These are phyloP conservation scores for Chlamydomonas incerta DNA, from an alignment of 139 green algal genomes.

Conservation along the genomic window DNA sequence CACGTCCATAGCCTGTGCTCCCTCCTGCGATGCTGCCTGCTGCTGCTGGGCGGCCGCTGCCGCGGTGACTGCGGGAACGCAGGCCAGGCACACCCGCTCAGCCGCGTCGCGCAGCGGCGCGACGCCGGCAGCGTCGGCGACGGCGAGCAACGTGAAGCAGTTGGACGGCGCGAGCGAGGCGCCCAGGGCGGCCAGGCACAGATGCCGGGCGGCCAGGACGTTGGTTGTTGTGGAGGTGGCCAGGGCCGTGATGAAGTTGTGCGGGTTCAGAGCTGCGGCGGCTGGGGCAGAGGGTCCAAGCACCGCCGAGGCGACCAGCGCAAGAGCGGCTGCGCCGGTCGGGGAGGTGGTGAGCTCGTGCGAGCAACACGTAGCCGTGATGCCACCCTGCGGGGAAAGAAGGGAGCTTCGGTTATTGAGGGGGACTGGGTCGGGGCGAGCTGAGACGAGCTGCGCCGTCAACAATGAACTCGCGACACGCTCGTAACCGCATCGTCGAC, in stretches of 20 bases:
- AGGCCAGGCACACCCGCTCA: not conserved
- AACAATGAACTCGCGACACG: too few relatives aligned
- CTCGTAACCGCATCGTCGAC: too few relatives aligned
- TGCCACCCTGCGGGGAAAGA: too few relatives aligned
- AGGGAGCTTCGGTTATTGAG: too few relatives aligned
- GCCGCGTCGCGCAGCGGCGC: constrained; percentile 2
- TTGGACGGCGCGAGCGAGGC: not conserved
- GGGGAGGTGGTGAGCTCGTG: too few relatives aligned
- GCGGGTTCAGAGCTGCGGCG: not conserved
- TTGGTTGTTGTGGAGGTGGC: not conserved
- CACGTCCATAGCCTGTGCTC: too few relatives aligned
- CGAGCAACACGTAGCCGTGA: not conserved
- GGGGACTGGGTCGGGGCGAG: too few relatives aligned
- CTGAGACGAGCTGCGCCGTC: too few relatives aligned
- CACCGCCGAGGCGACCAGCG: too few relatives aligned
- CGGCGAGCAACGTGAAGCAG: constrained; percentile 11
- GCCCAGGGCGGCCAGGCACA: constrained; percentile 13
- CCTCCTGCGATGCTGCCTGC: not conserved
- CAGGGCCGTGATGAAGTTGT: not conserved
- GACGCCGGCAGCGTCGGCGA: not conserved
- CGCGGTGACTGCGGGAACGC: not conserved
- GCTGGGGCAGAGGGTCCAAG: too few relatives aligned
- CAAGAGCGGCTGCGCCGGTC: too few relatives aligned
- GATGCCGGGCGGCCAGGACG: not conserved
- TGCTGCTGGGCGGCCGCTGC: not conserved